phyloP scores from a whole-genome alignment of 2,329 filamentous ascomycete species.

The Colletotrichum sp. region DNA sequence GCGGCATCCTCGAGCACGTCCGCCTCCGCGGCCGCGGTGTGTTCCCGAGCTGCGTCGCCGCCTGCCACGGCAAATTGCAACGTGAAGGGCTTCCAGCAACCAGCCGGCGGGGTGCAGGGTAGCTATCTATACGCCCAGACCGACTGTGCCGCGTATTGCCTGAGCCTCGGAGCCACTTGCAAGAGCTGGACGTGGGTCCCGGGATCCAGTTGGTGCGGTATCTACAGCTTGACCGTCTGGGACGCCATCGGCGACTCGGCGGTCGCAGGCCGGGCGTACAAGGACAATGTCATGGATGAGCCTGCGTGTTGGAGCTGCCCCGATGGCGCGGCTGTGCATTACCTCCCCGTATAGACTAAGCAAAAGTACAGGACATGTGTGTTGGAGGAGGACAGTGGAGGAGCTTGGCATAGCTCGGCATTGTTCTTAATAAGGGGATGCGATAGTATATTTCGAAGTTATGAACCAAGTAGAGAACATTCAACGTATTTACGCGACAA shows the following conservation, averaged over 20 bases:
- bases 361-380: neutral
- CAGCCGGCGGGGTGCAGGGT: neutral
- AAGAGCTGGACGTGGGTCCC: neutral
- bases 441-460: too few relatives aligned
- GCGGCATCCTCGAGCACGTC: neutral
- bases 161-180: neutral
- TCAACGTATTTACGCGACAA: neutral
- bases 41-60: neutral
- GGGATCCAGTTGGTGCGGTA: neutral
- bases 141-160: neutral
- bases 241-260: slow-evolving; percentile 2
- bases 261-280: neutral
- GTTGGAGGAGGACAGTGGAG: neutral
- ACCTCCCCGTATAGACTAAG: neutral
- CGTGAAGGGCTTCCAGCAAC: neutral
- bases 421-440: neutral
- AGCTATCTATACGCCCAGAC: neutral
- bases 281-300: neutral
- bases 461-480: neutral
- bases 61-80: neutral
- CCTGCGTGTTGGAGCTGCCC: neutral
- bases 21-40: neutral
- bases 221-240: neutral
- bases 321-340: neutral
- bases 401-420: neutral